Base-by-base conservation (phyloP, 2,329 filamentous ascomycete genomes). In the Paracoccidioides lutzii region DNA sequence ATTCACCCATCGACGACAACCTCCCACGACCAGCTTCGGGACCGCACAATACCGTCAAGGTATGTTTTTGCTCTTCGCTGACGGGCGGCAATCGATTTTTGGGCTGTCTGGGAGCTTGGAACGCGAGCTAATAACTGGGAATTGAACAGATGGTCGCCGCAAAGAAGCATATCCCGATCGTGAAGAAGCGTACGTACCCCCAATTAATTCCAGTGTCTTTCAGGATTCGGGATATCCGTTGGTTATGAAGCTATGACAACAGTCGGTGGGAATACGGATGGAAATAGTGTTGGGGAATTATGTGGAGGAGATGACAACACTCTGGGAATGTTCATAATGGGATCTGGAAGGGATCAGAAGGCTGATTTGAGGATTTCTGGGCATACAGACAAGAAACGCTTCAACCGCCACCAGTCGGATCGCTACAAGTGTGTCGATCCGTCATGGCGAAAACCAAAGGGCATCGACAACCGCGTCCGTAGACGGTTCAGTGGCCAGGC, bases 361-460 rank as follows among this genome's bases (percentile, higher is more conserved):
- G 66, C 68, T 72, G 67, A 74, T 67, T 61, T 43, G 49, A 44
- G 45, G 43, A 22, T 50, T 57, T 57, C 37, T 52, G 55, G 55
- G 41, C 14, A 62, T 73, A 73, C 70, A 94, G 89, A 85, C 83
- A 90, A 87, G 73, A 89, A 90, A 83, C 83, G 81, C 80, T 98
- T 97, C 87, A 84, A 83, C 78, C 88, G 93, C 76, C 93, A 98
- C 81, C 93, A 98, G 85, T 88, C 83, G 77, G 93, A 97, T 79
- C 85, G 85, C 75, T 98, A 95, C 82, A 95, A 85, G 81, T 85
- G 93, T 75, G 85, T 97, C 67, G 85, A 81, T 73, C 75, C 87
- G 67, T 85, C 83, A 82, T 98, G 93, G 93, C 87, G 93, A 80
- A 98, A 97, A 84, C 93, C 93, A 68, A 98, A 98, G 88, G 93